These are phyloP conservation scores for Phytophthora chlamydospora DNA, from an alignment of 352 stramenopile species.

Conservation along the genomic window DNA sequence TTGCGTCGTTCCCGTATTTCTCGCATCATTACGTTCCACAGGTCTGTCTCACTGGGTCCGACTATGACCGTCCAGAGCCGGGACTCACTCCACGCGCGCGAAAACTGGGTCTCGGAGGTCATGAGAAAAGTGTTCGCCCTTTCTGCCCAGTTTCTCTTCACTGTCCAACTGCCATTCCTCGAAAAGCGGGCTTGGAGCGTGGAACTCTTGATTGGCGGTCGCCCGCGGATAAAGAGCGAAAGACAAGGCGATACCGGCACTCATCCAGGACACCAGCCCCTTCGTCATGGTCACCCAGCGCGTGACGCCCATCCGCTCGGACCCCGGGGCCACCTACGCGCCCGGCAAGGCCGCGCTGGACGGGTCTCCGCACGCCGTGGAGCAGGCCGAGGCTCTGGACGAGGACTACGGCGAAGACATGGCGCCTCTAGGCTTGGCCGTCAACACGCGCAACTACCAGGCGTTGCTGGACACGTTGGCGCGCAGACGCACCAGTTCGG, in stretches of 20 bases:
- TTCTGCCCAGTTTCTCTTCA: conserved; percentile 16
- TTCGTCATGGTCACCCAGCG: conserved; percentile 35
- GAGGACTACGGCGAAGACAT: conserved; percentile 26
- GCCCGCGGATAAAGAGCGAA: background rate
- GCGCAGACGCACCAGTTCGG: conserved; percentile 15
- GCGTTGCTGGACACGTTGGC: conserved; percentile 54
- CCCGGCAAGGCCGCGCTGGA: conserved; percentile 17
- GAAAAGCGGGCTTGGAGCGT: conserved; percentile 13
- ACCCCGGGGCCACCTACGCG: conserved; percentile 10
- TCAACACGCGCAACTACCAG: conserved; percentile 72
- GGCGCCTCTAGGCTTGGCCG: conserved; percentile 51
- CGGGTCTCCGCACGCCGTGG: conserved; percentile 19
- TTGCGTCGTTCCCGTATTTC: conserved; percentile 8
- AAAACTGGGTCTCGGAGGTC: background rate
- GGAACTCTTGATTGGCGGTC: conserved; percentile 11
- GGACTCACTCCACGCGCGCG: background rate
- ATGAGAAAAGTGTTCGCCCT: conserved; percentile 24
- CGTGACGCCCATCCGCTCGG: conserved; percentile 28
- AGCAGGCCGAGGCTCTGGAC: conserved; percentile 17
- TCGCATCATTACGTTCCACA: conserved; percentile 4
- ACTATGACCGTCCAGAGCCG: conserved; percentile 5
- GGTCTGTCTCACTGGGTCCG: conserved; percentile 1
- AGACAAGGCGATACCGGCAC: background rate
- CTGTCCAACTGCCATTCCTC: conserved; percentile 16
- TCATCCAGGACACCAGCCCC: background rate